Base-by-base conservation (phyloP, 78 protist species). In the Salpingoeca rosetta region DNA sequence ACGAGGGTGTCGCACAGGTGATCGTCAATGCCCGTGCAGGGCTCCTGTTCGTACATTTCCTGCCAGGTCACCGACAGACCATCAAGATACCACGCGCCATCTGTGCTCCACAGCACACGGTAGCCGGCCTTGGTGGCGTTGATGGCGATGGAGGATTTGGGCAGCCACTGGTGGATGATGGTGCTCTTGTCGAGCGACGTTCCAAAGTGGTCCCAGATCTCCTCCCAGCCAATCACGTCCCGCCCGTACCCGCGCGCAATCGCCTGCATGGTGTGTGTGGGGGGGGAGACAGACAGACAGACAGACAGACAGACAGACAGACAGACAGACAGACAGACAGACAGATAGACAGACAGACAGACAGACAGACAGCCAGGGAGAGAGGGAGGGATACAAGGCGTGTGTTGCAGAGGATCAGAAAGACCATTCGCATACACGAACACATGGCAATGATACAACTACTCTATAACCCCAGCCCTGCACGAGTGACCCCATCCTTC, bases 31-130 rank as follows among this genome's bases (percentile, higher is more conserved):
- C 79, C 91, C 25, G 0, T 31, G 87, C 80, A 90, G 17, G 95
- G 94, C 57, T 92, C 95, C 45, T 73, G 3, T 65, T 0, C 17
- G 77, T 92, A 92, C 65, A 87, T 44, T 11, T 0, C 41, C 77
- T 65, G 2, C 95, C 95, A 92, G 26, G 65, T 56, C 39, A 78
- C 89, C 40, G 36, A 36, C 42, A 90, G 88, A 7, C 28, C 41
- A 65, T 91, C 92, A 28, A 91, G 87, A 25, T 82, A 82, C 87
- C 87, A 85, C 76, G n/a, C 81, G 44, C 72, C 37, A 44, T 1
- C 43, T 44, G 24, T 31, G 42, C 44, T 75, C 83, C 86, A 86
- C 24, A 89, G n/a, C 28, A 90, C 85, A 56, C 83, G 84, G 83
- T 83, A 76, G 44, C 85, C 88, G 25, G 24, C 43, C 42, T 76